Percentiles rank a stretch among this genome's conserved stretches.
Evolutionary conservation across 495 filamentous ascomycete species (phyloP).

Genomic region (Talaromyces nanjingensis): DNA sequence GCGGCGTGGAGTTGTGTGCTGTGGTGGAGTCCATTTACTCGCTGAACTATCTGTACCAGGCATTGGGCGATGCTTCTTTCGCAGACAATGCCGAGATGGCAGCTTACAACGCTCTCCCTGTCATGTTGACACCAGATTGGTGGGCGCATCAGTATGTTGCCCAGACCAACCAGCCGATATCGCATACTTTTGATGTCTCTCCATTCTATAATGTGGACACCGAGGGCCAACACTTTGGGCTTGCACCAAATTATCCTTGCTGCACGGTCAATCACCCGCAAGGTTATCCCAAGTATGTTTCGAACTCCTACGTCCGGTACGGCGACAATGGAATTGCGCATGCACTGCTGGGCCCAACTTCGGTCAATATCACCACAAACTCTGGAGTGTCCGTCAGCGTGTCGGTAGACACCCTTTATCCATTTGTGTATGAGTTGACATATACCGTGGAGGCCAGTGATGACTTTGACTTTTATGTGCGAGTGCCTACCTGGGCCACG

Average conservation of each 20-base stretch:
- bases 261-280: conserved; percentile 60
- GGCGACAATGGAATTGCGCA: conserved; percentile 17
- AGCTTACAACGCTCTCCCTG: conserved; percentile 56
- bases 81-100: conserved; percentile 51
- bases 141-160: conserved; percentile 57
- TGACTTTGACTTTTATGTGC: conserved; percentile 41
- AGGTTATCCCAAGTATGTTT: conserved; percentile 52
- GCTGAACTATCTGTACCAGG: conserved; percentile 33
- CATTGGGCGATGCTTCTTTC: conserved; percentile 39
- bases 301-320: conserved; percentile 24
- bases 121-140: conserved; percentile 47
- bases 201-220: conserved; percentile 43
- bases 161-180: conserved; percentile 50
- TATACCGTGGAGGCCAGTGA: conserved; percentile 38
- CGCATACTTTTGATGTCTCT: conserved; percentile 31
- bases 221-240: conserved; percentile 15
- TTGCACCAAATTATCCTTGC: conserved; percentile 44
- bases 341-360: conserved; percentile 11
- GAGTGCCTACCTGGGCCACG: conserved; percentile 42
- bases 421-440: conserved; percentile 38
- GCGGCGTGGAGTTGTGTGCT: conserved; percentile 36
- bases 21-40: conserved; percentile 38
- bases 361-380: conserved; percentile 6
- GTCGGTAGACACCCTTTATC: conserved; percentile 43
- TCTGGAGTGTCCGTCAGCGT: conserved; percentile 7